Evolutionary conservation across 805 yeast species (phyloP).

Genomic region (Lachancea kluyveri): DNA sequence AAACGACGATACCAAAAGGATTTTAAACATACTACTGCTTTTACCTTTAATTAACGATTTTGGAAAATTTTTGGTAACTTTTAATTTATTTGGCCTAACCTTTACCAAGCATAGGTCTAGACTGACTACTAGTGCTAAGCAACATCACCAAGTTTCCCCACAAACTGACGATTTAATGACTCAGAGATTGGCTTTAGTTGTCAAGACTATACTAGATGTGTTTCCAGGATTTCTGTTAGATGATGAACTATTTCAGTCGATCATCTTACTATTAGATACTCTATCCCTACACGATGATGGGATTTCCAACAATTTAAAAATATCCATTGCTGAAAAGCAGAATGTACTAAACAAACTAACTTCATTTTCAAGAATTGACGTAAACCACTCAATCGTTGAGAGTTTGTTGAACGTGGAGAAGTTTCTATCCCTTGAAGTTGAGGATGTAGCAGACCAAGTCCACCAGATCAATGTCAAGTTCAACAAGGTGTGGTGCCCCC

Average conservation of each 20-base stretch:
- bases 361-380: conserved; percentile 15
- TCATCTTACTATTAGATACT: conserved; percentile 46
- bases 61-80: conserved; percentile 36
- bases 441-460: conserved; percentile 55
- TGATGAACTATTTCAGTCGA: conserved; percentile 49
- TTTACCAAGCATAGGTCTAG: conserved; percentile 28
- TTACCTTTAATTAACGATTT: conserved; percentile 51
- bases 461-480: conserved; percentile 62
- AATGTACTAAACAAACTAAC: conserved; percentile 35
- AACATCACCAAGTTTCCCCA: conserved; percentile 24
- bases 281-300: conserved; percentile 44
- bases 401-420: conserved; percentile 32
- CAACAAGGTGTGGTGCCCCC: conserved; percentile 69
- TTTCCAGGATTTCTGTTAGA: conserved; percentile 70
- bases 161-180: conserved; percentile 37
- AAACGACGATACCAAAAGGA: conserved; percentile 26
- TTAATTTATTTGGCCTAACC: conserved; percentile 37
- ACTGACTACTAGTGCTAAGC: conserved; percentile 17
- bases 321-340: conserved; percentile 46
- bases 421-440: conserved; percentile 50
- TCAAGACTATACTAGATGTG: conserved; percentile 49
- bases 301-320: conserved; percentile 47
- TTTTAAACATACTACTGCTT: conserved; percentile 39
- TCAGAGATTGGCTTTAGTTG: conserved; percentile 46
- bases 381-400: conserved; percentile 12